These are phyloP conservation scores for Daldinia caldariorum DNA, from an alignment of 495 filamentous ascomycete genomes.

Conservation along the genomic window DNA sequence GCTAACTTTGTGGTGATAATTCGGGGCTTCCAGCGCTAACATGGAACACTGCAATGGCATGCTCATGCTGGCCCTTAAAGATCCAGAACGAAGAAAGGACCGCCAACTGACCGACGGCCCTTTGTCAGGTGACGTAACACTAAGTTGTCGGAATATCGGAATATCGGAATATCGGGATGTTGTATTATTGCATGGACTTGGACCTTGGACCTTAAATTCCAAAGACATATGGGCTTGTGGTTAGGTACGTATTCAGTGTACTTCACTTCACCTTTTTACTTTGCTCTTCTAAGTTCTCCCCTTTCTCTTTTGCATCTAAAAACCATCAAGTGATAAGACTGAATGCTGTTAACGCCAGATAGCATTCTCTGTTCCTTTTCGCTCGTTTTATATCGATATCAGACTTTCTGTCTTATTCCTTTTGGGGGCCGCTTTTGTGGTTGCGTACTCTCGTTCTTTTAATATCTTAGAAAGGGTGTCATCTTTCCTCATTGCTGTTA, in stretches of 20 bases:
- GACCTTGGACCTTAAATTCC: neutral
- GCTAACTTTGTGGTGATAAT: conserved; percentile 12
- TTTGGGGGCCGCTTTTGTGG: conserved; percentile 30
- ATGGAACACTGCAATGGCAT: conserved; percentile 28
- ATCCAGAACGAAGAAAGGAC: conserved; percentile 19
- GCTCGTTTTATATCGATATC: conserved; percentile 15
- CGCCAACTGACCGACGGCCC: conserved; percentile 29
- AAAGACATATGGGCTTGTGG: neutral
- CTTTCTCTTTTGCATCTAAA: conserved; percentile 1
- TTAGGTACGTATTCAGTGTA: no score
- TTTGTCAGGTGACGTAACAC: conserved; percentile 15
- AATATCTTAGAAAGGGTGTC: conserved; percentile 39
- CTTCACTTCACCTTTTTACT: conserved; percentile 19
- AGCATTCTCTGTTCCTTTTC: conserved; percentile 10
- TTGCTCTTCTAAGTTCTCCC: neutral
- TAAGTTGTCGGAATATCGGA: neutral
- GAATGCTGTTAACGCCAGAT: neutral
- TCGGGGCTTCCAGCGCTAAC: conserved; percentile 31
- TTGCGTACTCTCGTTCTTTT: conserved; percentile 36
- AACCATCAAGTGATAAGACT: conserved; percentile 15
- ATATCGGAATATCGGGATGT: conserved; percentile 11
- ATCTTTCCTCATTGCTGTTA: conserved; percentile 37
- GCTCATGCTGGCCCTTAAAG: conserved; percentile 33
- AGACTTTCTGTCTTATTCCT: neutral
- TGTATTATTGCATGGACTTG: conserved; percentile 35